Evolutionary conservation across 2,329 filamentous ascomycete species (phyloP).

Genomic region (Pezicula neosporulosa): DNA sequence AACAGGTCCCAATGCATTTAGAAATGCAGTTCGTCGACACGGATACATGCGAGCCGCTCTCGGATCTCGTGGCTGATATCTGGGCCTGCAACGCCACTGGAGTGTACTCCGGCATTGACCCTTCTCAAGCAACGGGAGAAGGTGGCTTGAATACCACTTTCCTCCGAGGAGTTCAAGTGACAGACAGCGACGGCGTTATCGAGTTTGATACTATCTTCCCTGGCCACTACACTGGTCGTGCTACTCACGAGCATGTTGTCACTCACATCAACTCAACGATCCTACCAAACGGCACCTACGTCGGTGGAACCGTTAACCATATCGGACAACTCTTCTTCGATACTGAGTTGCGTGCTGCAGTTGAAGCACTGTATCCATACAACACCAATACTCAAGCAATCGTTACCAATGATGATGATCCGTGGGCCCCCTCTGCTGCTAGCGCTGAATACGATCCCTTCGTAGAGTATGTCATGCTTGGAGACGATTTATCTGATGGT

Average conservation of each 20-base stretch:
- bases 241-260: conserved; percentile 40
- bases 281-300: conserved; percentile 34
- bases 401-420: conserved; percentile 44
- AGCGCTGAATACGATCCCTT: conserved; percentile 46
- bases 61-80: too few relatives aligned
- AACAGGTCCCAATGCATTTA: too few relatives aligned
- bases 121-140: too few relatives aligned
- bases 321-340: conserved; percentile 58
- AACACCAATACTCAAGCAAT: conserved; percentile 33
- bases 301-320: conserved; percentile 45
- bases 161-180: too few relatives aligned
- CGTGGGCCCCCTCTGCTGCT: conserved; percentile 35
- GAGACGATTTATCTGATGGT: too few relatives aligned
- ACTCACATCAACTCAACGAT: conserved; percentile 24
- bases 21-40: too few relatives aligned
- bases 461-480: conserved; percentile 46
- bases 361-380: conserved; percentile 38
- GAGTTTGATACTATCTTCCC: too few relatives aligned
- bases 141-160: too few relatives aligned
- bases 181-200: too few relatives aligned
- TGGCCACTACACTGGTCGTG: conserved; percentile 35
- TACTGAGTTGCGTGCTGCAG: conserved; percentile 42
- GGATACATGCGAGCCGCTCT: too few relatives aligned
- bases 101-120: too few relatives aligned
- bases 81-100: too few relatives aligned